A percentile compares a stretch with the other conserved stretches of the same genome.
Conservation (phyloP, 2,329 filamentous ascomycete species). For the Colletotrichum graminicola region DNA sequence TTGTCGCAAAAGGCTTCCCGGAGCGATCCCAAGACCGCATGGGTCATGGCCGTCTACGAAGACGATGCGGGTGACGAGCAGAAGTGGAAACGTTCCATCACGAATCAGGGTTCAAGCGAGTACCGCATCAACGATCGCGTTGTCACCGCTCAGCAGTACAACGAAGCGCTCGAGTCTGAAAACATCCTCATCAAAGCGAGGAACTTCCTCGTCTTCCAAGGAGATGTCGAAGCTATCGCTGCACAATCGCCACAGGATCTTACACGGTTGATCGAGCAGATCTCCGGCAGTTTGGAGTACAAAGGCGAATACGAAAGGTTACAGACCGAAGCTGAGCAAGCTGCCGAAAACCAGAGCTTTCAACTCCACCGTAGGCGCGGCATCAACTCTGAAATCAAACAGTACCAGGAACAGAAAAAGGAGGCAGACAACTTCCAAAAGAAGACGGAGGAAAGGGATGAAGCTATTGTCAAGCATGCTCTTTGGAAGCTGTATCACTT, state of each 20-base stretch:
- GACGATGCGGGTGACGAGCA: constrained; percentile 97
- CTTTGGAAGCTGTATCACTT: constrained; percentile 98
- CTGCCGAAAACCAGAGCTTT: constrained; percentile 87
- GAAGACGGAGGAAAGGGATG: constrained; percentile 90
- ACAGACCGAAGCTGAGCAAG: constrained; percentile 88
- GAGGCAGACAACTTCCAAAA: constrained; percentile 94
- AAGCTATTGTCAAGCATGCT: constrained; percentile 91
- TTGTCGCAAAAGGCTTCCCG: constrained; percentile 74
- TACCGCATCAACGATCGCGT: constrained; percentile 96
- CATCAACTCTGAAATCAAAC: constrained; percentile 98
- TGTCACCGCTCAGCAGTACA: constrained; percentile 92
- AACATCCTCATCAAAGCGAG: constrained; percentile 98
- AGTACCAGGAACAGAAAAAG: constrained; percentile 96
- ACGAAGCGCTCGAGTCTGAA: constrained; percentile 89
- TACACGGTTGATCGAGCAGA: constrained; percentile 94
- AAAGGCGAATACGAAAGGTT: constrained; percentile 93
- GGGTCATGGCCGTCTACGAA: constrained; percentile 99
- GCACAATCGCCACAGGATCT: constrained; percentile 95
- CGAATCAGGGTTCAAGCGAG: constrained; percentile 87
- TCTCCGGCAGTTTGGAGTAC: constrained; percentile 94
- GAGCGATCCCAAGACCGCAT: constrained; percentile 91
- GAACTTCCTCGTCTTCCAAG: constrained; percentile 98
- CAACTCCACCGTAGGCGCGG: constrained; percentile 90
- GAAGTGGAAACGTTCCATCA: constrained; percentile 96
- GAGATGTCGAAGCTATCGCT: constrained; percentile 96